Evolutionary conservation across 345 rosid genomes (phyloP), one percentile per base, ranked within the genome.

Genomic region (Populus pruinosa): DNA sequence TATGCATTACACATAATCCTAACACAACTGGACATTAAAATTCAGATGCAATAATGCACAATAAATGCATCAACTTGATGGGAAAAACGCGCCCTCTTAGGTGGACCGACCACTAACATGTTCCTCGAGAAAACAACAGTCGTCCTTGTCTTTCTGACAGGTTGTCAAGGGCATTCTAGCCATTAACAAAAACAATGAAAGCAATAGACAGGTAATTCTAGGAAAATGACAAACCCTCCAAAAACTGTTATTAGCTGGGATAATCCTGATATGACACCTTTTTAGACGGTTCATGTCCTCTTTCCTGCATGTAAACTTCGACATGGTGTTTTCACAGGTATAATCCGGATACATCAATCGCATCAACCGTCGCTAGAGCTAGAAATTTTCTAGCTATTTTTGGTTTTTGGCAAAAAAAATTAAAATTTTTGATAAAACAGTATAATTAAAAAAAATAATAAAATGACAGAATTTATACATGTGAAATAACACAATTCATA

Each of bases 21-120:
- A 59, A 59, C 13, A 23, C 29, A 59, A 11, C 29, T n/a, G 64
- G 27, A 59, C 6, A 25, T 29, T 59, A 59, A 59, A 59, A n/a
- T 59, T 59, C 64, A 59, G 29, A 59, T 59, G 69, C 69, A 65
- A 8, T 65, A 31, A 31, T 13, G 20, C n/a, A 65, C n/a, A 65
- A 65, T 6, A 65, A 65, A 65, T 2, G 20, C n/a, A 29, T 49
- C 71, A 53, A 65, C 63, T 65, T 17, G 56, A 25, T 27, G n/a
- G 64, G 10, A 63, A 39, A 72, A 61, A 12, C 12, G 77, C 17
- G 68, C 61, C 53, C 39, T 20, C 5, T 25, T 43, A 41, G 77
- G 47, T 73, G 69, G 50, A 67, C 68, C 77, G 72, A 66, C 72
- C 77, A 79, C 61, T 23, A 49, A 44, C 79, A 62, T 56, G 75